A percentile compares a stretch with the other conserved stretches of the same genome.
Conservation (phyloP, 2,329 filamentous ascomycete genomes). For the Xylariaceae sp. region DNA sequence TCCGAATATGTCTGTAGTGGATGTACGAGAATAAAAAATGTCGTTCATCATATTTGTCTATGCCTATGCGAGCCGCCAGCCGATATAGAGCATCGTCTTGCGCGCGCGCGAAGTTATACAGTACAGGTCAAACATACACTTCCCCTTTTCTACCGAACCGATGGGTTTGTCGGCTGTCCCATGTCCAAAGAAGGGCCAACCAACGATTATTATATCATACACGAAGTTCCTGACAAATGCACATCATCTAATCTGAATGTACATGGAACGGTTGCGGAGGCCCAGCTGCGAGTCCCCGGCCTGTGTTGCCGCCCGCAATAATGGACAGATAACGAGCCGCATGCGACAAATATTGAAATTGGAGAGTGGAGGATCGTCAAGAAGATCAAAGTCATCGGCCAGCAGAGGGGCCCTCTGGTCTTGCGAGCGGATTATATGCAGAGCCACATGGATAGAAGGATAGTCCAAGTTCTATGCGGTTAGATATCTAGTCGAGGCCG, state of each 20-base stretch:
- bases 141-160: conserved; percentile 2
- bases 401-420: no score
- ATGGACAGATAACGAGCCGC: not conserved
- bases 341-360: not conserved
- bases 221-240: conserved; percentile 6
- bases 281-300: no score
- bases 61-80: not conserved
- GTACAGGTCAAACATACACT: no score
- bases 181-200: conserved; percentile 8
- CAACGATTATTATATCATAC: conserved; percentile 23
- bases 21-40: no score
- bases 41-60: conserved; percentile 1
- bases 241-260: no score
- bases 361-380: conserved; percentile 12
- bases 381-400: not conserved
- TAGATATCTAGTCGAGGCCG: conserved; percentile 45
- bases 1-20: no score
- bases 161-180: conserved; percentile 2
- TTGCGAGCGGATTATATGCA: no score
- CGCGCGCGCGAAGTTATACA: not conserved
- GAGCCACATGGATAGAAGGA: no score
- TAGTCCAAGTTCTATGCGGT: conserved; percentile 3
- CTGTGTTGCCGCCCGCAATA: no score
- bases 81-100: conserved; percentile 10
- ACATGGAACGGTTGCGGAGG: no score